These are phyloP conservation scores for Talinum fruticosum DNA, from an alignment of 148 eudicot species.

Conservation along the genomic window DNA sequence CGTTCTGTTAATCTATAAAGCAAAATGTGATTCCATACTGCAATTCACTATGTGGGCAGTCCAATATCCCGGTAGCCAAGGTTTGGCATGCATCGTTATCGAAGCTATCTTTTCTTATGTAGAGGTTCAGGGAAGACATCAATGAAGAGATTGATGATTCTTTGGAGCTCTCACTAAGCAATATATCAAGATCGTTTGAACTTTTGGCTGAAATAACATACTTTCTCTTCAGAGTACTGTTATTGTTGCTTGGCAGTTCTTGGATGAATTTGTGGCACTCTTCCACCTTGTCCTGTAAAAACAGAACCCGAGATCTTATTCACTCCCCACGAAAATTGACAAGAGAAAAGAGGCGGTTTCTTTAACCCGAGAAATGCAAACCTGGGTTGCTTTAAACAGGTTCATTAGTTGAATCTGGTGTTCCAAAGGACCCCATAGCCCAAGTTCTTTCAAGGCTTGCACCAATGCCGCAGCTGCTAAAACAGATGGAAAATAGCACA, in stretches of 20 bases:
- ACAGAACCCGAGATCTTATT: background rate
- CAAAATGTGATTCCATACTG: too few relatives aligned
- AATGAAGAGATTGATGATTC: conserved; percentile 1
- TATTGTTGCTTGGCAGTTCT: conserved; percentile 34
- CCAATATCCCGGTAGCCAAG: background rate
- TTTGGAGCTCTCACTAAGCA: conserved; percentile 15
- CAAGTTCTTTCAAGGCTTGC: conserved; percentile 55
- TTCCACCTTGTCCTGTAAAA: conserved; percentile 54
- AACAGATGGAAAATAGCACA: conserved; percentile 59
- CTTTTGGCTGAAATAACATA: conserved; percentile 34
- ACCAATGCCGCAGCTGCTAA: conserved; percentile 64
- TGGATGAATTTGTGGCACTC: conserved; percentile 52
- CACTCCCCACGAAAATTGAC: background rate
- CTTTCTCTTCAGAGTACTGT: conserved; percentile 42
- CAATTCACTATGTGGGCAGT: too few relatives aligned
- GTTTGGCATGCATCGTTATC: background rate
- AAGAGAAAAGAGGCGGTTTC: background rate
- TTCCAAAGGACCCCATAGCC: conserved; percentile 33
- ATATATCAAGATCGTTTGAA: conserved; percentile 42
- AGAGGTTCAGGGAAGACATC: conserved; percentile 11
- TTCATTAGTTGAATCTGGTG: conserved; percentile 40
- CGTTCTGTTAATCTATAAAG: too few relatives aligned
- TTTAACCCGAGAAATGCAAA: conserved; percentile 18
- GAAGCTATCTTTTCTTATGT: conserved; percentile 20
- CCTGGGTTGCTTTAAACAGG: conserved; percentile 50